Evolutionary conservation across 768 basidiomycete genomes (phyloP).

Genomic region (Termitomyces heimii): DNA sequence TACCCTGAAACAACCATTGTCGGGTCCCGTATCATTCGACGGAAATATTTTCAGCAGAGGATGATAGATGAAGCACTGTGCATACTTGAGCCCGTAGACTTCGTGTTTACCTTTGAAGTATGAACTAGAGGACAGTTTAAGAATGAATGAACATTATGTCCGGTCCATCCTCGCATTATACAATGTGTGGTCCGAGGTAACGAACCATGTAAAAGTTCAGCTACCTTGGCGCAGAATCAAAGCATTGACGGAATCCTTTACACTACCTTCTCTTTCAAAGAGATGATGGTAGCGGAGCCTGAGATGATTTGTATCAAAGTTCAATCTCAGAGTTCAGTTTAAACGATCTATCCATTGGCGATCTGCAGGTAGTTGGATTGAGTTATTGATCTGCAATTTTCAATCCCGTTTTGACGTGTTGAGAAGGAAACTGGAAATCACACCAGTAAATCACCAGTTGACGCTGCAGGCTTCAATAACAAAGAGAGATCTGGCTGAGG

Average conservation of each 20-base stretch:
- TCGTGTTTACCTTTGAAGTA: conserved; percentile 50
- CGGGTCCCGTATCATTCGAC: conserved; percentile 75
- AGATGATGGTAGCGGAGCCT: conserved; percentile 68
- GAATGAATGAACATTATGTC: background rate
- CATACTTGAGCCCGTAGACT: conserved; percentile 77
- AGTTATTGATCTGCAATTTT: too few species aligned
- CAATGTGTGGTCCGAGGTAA: conserved; percentile 66
- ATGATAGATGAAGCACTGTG: conserved; percentile 54
- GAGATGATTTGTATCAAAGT: too few species aligned
- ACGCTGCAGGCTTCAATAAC: background rate
- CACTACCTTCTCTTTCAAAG: conserved; percentile 42
- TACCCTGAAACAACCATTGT: conserved; percentile 83
- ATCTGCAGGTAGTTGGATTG: too few species aligned
- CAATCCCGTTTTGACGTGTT: too few species aligned
- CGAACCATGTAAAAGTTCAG: conserved; percentile 42
- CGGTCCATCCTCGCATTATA: conserved; percentile 36
- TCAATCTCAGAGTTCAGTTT: too few species aligned
- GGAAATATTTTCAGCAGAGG: too few species aligned
- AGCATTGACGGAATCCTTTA: conserved; percentile 46
- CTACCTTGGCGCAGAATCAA: background rate
- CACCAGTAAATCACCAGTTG: too few species aligned
- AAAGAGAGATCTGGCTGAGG: background rate
- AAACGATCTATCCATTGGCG: too few species aligned
- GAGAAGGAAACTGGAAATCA: too few species aligned
- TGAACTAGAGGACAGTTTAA: conserved; percentile 44